A percentile compares a stretch with the other conserved stretches of the same genome.
phyloP scores from a whole-genome alignment of 2,329 filamentous ascomycete species.

The Aureobasidium pullulans region DNA sequence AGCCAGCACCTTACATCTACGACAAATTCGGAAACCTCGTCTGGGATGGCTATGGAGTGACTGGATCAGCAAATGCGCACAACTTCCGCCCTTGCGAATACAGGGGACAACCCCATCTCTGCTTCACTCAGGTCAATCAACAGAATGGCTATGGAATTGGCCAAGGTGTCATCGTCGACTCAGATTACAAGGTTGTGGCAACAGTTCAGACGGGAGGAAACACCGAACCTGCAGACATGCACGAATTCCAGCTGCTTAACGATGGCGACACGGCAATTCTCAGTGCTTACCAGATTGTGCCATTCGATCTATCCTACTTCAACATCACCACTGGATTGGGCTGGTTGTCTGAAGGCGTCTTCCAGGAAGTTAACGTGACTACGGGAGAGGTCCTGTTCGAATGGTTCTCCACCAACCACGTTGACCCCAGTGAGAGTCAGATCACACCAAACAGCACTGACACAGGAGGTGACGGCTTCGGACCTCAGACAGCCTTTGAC shows the following conservation, averaged over 20 bases:
- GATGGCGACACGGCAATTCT: conserved; percentile 28
- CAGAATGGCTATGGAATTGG: conserved; percentile 39
- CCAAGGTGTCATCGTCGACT: conserved; percentile 40
- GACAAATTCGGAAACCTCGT: conserved; percentile 23
- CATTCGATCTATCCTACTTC: conserved; percentile 34
- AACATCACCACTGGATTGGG: conserved; percentile 31
- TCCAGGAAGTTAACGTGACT: conserved; percentile 36
- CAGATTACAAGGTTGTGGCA: conserved; percentile 36
- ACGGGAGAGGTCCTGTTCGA: conserved; percentile 49
- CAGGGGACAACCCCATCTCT: conserved; percentile 36
- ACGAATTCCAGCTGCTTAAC: conserved; percentile 38
- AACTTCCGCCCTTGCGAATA: conserved; percentile 40
- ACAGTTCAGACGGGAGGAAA: conserved; percentile 28
- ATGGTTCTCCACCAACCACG: conserved; percentile 48
- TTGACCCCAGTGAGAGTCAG: conserved; percentile 36
- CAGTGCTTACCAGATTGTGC: conserved; percentile 21
- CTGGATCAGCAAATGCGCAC: conserved; percentile 37
- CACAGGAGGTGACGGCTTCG: conserved; percentile 35
- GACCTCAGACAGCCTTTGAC: conserved; percentile 39
- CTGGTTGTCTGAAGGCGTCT: conserved; percentile 34
- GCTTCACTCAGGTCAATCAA: conserved; percentile 39
- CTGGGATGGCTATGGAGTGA: conserved; percentile 35
- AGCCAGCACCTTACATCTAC: conserved; percentile 22
- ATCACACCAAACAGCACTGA: conserved; percentile 30
- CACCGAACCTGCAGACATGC: conserved; percentile 33